These are phyloP conservation scores for Zizania latifolia DNA, from an alignment of 176 grass and related monocot genomes.

Conservation along the genomic window DNA sequence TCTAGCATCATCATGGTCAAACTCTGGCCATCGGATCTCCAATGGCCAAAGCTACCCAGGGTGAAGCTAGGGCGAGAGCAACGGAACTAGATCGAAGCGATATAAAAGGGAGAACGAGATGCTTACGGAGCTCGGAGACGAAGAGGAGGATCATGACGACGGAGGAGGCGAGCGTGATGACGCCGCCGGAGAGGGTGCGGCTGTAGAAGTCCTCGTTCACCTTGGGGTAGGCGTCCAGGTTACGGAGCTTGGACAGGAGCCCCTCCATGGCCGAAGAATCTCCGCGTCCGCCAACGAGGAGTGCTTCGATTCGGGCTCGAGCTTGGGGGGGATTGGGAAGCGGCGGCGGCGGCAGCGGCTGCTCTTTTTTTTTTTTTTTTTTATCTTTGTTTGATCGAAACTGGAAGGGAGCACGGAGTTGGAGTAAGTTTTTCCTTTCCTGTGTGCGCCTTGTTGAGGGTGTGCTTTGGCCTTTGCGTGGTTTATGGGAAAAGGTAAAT, in stretches of 20 bases:
- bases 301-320: background rate
- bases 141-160: conserved; percentile 80
- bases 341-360: background rate
- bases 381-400: conserved; percentile 22
- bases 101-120: background rate
- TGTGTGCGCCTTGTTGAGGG: background rate
- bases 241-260: conserved; percentile 63
- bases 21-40: background rate
- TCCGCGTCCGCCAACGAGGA: background rate
- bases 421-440: background rate
- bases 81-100: background rate
- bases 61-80: background rate
- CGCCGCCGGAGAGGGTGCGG: conserved; percentile 79
- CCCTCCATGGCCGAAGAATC: conserved; percentile 53
- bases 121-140: conserved; percentile 81
- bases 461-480: background rate
- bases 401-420: background rate
- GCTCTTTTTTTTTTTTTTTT: background rate
- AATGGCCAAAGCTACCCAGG: too few relatives aligned
- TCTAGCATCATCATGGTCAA: background rate
- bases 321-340: background rate
- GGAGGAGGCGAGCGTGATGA: conserved; percentile 75
- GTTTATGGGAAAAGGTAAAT: background rate
- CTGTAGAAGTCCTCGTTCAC: conserved; percentile 97
- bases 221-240: conserved; percentile 79